phyloP scores from a whole-genome alignment of 2,329 filamentous ascomycete genomes.

The Macrophomina tecta region DNA sequence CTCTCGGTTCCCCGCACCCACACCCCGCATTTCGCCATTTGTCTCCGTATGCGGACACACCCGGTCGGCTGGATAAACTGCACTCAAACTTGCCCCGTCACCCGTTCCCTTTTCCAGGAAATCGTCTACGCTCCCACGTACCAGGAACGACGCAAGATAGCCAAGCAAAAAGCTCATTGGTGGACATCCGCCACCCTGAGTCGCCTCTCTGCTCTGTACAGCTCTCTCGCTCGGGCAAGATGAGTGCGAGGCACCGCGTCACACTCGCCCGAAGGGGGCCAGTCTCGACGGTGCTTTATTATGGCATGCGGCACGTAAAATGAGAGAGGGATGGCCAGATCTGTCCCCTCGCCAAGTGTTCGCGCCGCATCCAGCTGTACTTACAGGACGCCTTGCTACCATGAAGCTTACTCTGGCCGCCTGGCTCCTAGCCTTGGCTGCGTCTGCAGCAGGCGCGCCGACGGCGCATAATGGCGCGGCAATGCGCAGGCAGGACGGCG shows the following conservation, averaged over 20 bases:
- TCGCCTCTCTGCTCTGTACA: not conserved
- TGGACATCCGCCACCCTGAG: not conserved
- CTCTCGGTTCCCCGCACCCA: constrained; percentile 14
- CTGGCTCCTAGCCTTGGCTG: not conserved
- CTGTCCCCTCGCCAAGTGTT: not conserved
- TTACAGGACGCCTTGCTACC: not conserved
- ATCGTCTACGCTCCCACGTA: not conserved
- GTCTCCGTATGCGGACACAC: not conserved
- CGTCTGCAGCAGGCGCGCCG: not conserved
- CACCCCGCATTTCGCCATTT: constrained; percentile 2
- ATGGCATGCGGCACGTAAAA: not conserved
- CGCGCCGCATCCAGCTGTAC: not conserved
- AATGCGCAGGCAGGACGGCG: not conserved
- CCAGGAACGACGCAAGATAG: not conserved
- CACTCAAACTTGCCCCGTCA: not conserved
- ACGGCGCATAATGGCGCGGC: not conserved
- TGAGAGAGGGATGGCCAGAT: not conserved
- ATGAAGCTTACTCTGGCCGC: not conserved
- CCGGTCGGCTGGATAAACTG: constrained; percentile 9
- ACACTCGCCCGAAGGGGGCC: not conserved
- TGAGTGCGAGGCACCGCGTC: not conserved
- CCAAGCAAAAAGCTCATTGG: constrained; percentile 4
- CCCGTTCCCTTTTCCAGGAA: not conserved
- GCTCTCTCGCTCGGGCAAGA: constrained; percentile 5
- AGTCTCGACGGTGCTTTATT: not conserved